phyloP scores from a whole-genome alignment of 2,329 filamentous ascomycete species.

The Sporothrix humicola region DNA sequence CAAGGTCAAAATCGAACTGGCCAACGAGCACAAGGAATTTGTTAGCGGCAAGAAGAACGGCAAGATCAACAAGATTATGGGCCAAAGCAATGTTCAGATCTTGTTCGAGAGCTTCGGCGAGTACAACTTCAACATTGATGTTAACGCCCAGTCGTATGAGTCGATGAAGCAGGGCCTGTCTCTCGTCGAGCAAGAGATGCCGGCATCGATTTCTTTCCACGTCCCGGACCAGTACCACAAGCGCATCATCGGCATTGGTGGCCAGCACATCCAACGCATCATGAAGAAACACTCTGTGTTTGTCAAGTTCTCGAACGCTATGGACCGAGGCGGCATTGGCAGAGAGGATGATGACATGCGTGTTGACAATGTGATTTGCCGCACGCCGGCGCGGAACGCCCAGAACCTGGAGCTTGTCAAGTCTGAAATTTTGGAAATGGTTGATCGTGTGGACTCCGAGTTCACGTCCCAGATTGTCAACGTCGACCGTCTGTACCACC shows the following conservation, averaged over 20 bases:
- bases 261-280: constrained; percentile 97
- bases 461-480: constrained; percentile 93
- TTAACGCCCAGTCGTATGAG: constrained; percentile 89
- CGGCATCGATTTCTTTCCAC: constrained; percentile 97
- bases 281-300: constrained; percentile 99
- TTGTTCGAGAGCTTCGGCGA: constrained; percentile 99
- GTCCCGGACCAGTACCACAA: constrained; percentile 99
- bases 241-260: constrained; percentile 97
- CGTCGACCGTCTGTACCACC: constrained; percentile 93
- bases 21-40: constrained; percentile 99
- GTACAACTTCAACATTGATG: constrained; percentile 99
- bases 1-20: constrained; percentile 96
- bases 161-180: constrained; percentile 91
- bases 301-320: constrained; percentile 98
- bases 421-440: constrained; percentile 99
- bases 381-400: constrained; percentile 94
- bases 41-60: constrained; percentile 99
- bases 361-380: constrained; percentile 98
- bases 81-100: constrained; percentile 98
- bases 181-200: constrained; percentile 98
- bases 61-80: constrained; percentile 99
- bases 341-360: constrained; percentile 98
- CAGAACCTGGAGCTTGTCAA: constrained; percentile 97
- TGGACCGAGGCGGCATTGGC: constrained; percentile 90
- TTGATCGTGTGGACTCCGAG: constrained; percentile 95